Evolutionary conservation across 495 filamentous ascomycete species (phyloP).

Genomic region (Podospora bellae-mahoneyi): DNA sequence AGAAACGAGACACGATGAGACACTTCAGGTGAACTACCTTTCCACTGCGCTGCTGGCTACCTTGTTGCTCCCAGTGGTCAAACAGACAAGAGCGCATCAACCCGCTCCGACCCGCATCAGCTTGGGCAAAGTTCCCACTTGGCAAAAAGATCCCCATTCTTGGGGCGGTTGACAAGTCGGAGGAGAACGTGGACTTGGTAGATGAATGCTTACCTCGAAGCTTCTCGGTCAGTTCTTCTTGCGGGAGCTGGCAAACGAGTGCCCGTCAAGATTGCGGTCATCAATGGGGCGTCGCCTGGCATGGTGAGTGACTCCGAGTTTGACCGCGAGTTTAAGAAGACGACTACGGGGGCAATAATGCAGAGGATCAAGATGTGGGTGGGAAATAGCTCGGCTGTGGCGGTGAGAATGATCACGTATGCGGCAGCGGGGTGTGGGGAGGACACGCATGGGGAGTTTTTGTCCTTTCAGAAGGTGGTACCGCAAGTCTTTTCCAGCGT

Average conservation of each 20-base stretch:
- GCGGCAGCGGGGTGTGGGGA: conserved; percentile 36
- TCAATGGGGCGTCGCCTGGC: conserved; percentile 45
- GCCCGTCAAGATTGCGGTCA: conserved; percentile 33
- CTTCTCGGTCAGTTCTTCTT: conserved; percentile 40
- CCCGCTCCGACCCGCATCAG: neutral
- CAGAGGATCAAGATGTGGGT: conserved; percentile 18
- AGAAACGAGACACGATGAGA: conserved; percentile 48
- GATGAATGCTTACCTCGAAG: conserved; percentile 41
- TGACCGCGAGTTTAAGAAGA: conserved; percentile 28
- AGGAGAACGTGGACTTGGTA: conserved; percentile 18
- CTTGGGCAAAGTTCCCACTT: conserved; percentile 3
- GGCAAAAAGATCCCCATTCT: conserved; percentile 30
- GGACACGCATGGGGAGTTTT: conserved; percentile 40
- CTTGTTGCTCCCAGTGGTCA: conserved; percentile 49
- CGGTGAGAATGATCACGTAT: conserved; percentile 37
- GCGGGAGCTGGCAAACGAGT: conserved; percentile 33
- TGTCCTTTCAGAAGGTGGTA: conserved; percentile 36
- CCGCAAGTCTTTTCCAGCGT: conserved; percentile 29
- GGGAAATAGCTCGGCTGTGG: conserved; percentile 31
- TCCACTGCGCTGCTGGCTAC: conserved; percentile 48
- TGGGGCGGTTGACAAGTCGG: conserved; percentile 33
- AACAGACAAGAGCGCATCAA: conserved; percentile 21
- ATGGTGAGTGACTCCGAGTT: conserved; percentile 38
- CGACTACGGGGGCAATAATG: conserved; percentile 11
- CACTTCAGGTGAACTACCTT: conserved; percentile 49